These are phyloP conservation scores for Dactylorhiza incarnata DNA, from an alignment of 106 monocot species.

Conservation along the genomic window DNA sequence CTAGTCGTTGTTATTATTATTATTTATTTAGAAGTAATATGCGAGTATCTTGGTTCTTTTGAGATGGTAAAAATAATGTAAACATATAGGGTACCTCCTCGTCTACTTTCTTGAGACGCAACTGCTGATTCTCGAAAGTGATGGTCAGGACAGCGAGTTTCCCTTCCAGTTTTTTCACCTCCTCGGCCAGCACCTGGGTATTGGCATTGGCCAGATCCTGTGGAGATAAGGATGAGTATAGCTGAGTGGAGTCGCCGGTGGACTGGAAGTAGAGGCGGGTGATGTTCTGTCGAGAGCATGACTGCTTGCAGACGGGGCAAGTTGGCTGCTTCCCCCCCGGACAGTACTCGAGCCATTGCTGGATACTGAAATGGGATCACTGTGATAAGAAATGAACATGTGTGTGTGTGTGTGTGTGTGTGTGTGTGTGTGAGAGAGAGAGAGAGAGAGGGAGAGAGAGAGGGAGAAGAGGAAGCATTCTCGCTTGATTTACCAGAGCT, in stretches of 20 bases:
- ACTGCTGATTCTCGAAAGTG: conserved; percentile 40
- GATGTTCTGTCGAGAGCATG: conserved; percentile 29
- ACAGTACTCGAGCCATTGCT: conserved; percentile 98
- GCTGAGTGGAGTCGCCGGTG: conserved; percentile 26
- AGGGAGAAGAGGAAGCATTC: neutral
- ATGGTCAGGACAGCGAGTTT: conserved; percentile 27
- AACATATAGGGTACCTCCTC: conserved; percentile 32
- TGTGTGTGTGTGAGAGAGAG: neutral
- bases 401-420: no score
- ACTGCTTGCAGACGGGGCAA: conserved; percentile 93
- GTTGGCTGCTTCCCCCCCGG: conserved; percentile 61
- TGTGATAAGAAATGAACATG: neutral
- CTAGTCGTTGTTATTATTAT: no score
- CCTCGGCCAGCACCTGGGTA: conserved; percentile 27
- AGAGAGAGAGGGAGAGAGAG: neutral
- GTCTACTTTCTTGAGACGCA: conserved; percentile 35
- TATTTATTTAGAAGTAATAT: no score
- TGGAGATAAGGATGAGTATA: neutral
- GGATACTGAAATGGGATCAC: conserved; percentile 37
- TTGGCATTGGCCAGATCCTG: conserved; percentile 13
- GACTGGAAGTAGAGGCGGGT: conserved; percentile 87
- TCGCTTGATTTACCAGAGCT: conserved; percentile 53
- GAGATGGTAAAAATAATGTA: neutral
- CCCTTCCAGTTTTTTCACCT: conserved; percentile 39
- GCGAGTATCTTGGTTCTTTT: no score